Evolutionary conservation across 352 stramenopile species (phyloP), one percentile per base, ranked within the genome.

Genomic region (Phytopythium delawarense): DNA sequence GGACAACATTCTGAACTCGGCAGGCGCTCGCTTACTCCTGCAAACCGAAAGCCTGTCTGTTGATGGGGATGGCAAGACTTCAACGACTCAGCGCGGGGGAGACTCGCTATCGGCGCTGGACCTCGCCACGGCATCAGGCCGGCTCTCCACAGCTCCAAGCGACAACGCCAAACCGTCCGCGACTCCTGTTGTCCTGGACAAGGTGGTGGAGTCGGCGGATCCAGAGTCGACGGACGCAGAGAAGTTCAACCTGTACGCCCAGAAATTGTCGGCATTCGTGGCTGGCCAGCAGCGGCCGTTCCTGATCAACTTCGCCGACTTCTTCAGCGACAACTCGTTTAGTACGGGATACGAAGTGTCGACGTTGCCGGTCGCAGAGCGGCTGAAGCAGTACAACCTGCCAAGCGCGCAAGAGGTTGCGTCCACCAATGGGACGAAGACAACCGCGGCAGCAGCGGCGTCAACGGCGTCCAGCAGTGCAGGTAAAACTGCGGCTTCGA

Each of bases 1-100:
- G 9, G 84, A 96, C 18, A 94, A 92, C 57, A 88, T 96, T 34
- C 76, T 94, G 34, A 89, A 89, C 57, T 94, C 85, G 11, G 70
- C 78, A 32, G 81, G 83, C 30, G 85, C 85, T 25, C 79, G 80
- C 42, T 59, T 69, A n/a, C 45, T 93, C 23, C 57, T 93, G 21
- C 45, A 58, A 53, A 42, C 25, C 50, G 48, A 57, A 2, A 60
- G 23, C 23, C 0, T 13, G 4, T 35, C 23, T 20, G 54, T n/a
- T 0, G 23, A 49, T 28, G 25, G 21, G 4, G 25, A 35, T 18
- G 40, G 40, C 12, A 44, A 60, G 20, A 25, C 39, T 3, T 34
- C 34, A n/a, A 13, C 23, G 40, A 30, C 20, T 12, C 34, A 28
- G 16, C 52, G 52, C 32, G 32, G 52, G 7, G 28, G 18, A 9